Percentiles rank a stretch among this genome's conserved stretches.
Evolutionary conservation across 768 basidiomycete genomes (phyloP).

Genomic region (Panaeolus cyanescens): DNA sequence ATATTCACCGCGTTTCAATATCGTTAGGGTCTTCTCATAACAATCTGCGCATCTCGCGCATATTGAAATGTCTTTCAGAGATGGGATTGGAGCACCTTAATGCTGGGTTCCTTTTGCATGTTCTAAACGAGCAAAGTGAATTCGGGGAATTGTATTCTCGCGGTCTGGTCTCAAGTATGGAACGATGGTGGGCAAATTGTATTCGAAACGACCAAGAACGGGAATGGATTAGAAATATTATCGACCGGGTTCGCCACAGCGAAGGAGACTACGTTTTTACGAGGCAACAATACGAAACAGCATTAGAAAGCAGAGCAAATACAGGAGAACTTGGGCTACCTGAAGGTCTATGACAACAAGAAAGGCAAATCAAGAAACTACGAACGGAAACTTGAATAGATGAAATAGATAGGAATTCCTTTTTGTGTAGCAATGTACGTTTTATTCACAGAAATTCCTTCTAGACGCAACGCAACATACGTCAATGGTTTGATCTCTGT

Average conservation of each 20-base stretch:
- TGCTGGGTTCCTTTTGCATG: constrained; percentile 67
- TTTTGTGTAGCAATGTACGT: not conserved
- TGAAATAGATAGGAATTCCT: not conserved
- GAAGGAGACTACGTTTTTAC: constrained; percentile 50
- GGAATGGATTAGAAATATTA: constrained; percentile 50
- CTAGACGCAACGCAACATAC: not conserved
- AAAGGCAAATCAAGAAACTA: not conserved
- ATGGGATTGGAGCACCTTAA: constrained; percentile 66
- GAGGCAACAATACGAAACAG: constrained; percentile 55
- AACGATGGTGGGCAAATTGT: constrained; percentile 79
- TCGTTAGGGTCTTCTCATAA: constrained; percentile 66
- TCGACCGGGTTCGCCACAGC: constrained; percentile 49
- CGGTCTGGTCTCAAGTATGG: constrained; percentile 63
- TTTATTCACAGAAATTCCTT: not conserved
- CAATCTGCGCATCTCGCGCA: constrained; percentile 75
- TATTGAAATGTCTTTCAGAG: constrained; percentile 75
- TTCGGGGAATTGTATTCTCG: constrained; percentile 48
- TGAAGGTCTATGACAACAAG: constrained; percentile 3
- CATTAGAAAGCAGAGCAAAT: constrained; percentile 41
- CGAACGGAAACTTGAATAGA: not conserved
- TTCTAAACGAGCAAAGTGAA: constrained; percentile 72
- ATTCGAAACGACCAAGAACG: constrained; percentile 63
- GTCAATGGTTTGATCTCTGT: not conserved
- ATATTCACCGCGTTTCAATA: constrained; percentile 15
- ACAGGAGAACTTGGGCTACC: constrained; percentile 33